phyloP scores from a whole-genome alignment of 2,329 filamentous ascomycete genomes.

The Colletotrichum plurivorum region DNA sequence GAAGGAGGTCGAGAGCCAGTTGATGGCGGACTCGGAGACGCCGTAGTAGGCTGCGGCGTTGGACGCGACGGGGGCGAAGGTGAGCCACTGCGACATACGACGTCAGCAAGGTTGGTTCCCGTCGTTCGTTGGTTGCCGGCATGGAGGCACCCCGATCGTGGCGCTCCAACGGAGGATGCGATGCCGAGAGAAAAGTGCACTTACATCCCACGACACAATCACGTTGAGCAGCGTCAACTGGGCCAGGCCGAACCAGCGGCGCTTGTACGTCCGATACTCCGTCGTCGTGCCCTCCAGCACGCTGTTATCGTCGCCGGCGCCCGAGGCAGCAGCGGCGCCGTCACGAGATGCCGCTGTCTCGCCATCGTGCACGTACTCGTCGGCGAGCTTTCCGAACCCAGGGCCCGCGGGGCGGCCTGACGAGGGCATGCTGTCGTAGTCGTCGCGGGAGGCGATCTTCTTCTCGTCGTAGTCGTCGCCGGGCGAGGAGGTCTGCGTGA shows the following conservation, averaged over 20 bases:
- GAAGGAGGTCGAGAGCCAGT: slow-evolving; percentile 93
- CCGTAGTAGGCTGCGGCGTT: slow-evolving; percentile 82
- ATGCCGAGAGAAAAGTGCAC: slow-evolving; percentile 54
- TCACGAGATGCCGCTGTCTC: slow-evolving; percentile 14
- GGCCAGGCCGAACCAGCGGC: slow-evolving; percentile 88
- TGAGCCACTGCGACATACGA: slow-evolving; percentile 79
- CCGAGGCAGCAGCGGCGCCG: slow-evolving; percentile 21
- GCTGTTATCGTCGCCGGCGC: slow-evolving; percentile 44
- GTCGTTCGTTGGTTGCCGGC: slow-evolving; percentile 20
- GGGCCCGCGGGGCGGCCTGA: slow-evolving; percentile 18
- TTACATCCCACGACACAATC: slow-evolving; percentile 94
- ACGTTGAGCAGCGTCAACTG: slow-evolving; percentile 92
- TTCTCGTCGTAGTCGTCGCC: background rate
- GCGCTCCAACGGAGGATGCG: slow-evolving; percentile 8
- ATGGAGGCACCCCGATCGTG: slow-evolving; percentile 1
- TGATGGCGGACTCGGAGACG: slow-evolving; percentile 82
- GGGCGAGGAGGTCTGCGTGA: background rate
- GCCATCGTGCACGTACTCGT: slow-evolving; percentile 37
- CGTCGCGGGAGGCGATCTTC: background rate
- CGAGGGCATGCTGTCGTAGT: slow-evolving; percentile 26
- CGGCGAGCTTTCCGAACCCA: slow-evolving; percentile 43
- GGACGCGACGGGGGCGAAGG: slow-evolving; percentile 86
- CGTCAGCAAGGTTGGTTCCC: background rate
- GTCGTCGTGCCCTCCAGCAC: slow-evolving; percentile 47
- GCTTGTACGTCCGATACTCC: slow-evolving; percentile 76